A percentile compares a stretch with the other conserved stretches of the same genome.
phyloP scores from a whole-genome alignment of 805 yeast genomes.

The Yamadazyma scolyti region DNA sequence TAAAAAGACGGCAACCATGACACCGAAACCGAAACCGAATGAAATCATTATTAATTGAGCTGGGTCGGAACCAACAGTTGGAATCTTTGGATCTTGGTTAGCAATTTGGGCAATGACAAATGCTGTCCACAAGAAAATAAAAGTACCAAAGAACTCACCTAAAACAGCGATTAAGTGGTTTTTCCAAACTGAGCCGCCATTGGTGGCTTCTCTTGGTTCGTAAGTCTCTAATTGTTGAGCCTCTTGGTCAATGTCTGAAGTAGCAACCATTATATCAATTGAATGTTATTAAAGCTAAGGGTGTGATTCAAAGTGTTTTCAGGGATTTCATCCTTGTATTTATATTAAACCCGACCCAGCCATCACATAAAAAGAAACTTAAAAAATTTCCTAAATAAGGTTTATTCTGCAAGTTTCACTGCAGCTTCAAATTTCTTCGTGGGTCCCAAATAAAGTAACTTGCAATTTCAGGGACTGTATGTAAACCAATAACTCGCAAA shows the following conservation, averaged over 20 bases:
- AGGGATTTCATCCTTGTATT: too few species aligned
- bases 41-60: slow-evolving; percentile 74
- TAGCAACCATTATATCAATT: slow-evolving; percentile 18
- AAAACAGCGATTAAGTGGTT: slow-evolving; percentile 65
- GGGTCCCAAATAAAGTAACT: too few species aligned
- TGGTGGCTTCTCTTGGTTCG: slow-evolving; percentile 18
- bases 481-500: too few species aligned
- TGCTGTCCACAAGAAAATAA: slow-evolving; percentile 78
- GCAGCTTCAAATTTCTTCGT: too few species aligned
- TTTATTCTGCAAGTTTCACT: too few species aligned
- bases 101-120: slow-evolving; percentile 82
- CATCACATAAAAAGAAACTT: too few species aligned
- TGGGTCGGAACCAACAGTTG: slow-evolving; percentile 50
- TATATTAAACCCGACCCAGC: too few species aligned
- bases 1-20: slow-evolving; percentile 66
- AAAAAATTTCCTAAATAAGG: too few species aligned
- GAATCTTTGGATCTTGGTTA: slow-evolving; percentile 47
- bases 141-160: slow-evolving; percentile 87
- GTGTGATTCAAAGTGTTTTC: too few species aligned
- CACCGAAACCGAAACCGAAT: slow-evolving; percentile 83
- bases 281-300: too few species aligned
- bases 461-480: too few species aligned
- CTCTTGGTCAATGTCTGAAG: slow-evolving; percentile 21
- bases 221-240: slow-evolving; percentile 24
- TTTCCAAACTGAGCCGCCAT: slow-evolving; percentile 18